Conservation (phyloP, 179 eudicot species). For the Silene vulgaris region DNA sequence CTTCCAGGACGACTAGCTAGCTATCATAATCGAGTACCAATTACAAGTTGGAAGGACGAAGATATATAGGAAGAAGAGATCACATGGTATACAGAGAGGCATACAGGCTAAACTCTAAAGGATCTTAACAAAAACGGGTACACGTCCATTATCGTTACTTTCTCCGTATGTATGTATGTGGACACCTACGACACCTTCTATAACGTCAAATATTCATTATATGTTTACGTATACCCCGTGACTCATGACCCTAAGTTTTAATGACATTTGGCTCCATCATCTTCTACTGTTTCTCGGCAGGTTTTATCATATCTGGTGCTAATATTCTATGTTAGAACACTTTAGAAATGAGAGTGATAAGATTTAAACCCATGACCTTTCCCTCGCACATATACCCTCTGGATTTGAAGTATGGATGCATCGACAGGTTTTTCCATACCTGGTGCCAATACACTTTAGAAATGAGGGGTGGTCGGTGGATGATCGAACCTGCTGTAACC, state of each 20-base stretch:
- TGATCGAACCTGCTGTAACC: no score
- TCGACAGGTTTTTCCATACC: no score
- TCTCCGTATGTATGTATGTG: slow-evolving; percentile 19
- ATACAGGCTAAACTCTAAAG: slow-evolving; percentile 18
- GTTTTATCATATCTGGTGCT: no score
- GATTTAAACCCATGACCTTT: no score
- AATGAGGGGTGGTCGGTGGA: no score
- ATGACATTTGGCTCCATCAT: background rate
- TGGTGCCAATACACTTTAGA: no score
- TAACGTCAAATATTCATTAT: background rate
- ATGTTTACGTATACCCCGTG: background rate
- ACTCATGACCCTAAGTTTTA: background rate
- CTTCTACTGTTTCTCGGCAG: background rate
- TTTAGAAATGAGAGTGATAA: no score
- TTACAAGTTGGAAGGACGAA: slow-evolving; percentile 20
- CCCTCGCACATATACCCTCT: no score
- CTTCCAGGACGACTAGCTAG: background rate
- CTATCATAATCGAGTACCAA: slow-evolving; percentile 13
- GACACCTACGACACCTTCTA: slow-evolving; percentile 8
- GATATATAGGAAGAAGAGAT: background rate
- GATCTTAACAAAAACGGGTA: slow-evolving; percentile 25
- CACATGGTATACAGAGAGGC: slow-evolving; percentile 37
- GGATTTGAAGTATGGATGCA: no score
- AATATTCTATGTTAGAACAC: no score
- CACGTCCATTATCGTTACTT: slow-evolving; percentile 23